These are phyloP conservation scores for Ochetophila trinervis DNA, from an alignment of 306 rosid species.

Conservation along the genomic window DNA sequence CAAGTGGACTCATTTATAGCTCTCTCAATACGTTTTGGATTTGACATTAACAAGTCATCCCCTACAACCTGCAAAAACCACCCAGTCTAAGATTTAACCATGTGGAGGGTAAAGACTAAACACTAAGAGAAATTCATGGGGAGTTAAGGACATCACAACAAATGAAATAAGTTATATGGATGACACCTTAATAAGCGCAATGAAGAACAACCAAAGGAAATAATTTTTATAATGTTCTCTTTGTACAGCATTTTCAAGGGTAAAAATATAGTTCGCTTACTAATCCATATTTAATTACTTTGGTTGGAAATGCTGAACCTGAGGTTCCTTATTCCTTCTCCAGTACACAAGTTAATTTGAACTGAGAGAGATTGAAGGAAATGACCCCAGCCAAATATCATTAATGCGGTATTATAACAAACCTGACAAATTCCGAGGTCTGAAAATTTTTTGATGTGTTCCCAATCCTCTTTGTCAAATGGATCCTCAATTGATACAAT, in stretches of 20 bases:
- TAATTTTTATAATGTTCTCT: background rate
- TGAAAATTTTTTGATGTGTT: slow-evolving; percentile 61
- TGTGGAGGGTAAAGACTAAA: slow-evolving; percentile 15
- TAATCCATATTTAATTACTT: background rate
- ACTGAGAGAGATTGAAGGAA: slow-evolving; percentile 16
- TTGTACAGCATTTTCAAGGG: background rate
- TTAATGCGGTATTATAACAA: slow-evolving; percentile 22
- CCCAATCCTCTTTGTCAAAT: slow-evolving; percentile 97
- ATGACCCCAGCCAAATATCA: slow-evolving; percentile 23
- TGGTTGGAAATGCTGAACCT: background rate
- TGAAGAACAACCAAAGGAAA: slow-evolving; percentile 1
- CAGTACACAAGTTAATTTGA: slow-evolving; percentile 9
- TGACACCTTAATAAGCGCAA: background rate
- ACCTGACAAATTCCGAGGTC: slow-evolving; percentile 80
- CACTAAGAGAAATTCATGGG: background rate
- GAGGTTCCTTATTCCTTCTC: slow-evolving; percentile 8
- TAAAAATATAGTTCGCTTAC: background rate
- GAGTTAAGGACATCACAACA: slow-evolving; percentile 2
- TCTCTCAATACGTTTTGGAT: slow-evolving; percentile 71
- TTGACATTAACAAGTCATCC: slow-evolving; percentile 83
- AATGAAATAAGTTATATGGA: slow-evolving; percentile 13
- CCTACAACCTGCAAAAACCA: slow-evolving; percentile 79
- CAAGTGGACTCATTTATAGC: slow-evolving; percentile 76
- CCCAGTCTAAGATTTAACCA: slow-evolving; percentile 2
- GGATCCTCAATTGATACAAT: slow-evolving; percentile 93